phyloP scores from a whole-genome alignment of 768 basidiomycete genomes.

The Russula virescens region DNA sequence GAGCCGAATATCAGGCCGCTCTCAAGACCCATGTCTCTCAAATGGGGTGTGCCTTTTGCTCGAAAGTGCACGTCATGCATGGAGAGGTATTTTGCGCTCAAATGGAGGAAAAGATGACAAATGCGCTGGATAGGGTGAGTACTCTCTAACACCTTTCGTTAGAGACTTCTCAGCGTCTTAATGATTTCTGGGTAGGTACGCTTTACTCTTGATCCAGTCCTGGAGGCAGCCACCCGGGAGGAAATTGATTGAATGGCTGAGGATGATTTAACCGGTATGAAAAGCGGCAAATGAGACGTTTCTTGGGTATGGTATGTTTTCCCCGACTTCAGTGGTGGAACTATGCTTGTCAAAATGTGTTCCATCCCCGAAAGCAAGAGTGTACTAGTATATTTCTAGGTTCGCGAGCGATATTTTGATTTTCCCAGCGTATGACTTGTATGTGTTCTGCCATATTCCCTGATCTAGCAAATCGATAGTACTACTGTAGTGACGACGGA shows the following conservation, averaged over 20 bases:
- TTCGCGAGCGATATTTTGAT: background rate
- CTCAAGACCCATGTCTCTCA: background rate
- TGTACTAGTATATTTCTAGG: background rate
- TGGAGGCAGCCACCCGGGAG: background rate
- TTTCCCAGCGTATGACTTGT: background rate
- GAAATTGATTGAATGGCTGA: background rate
- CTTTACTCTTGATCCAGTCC: background rate
- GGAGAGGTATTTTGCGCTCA: slow-evolving; percentile 2
- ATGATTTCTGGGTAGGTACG: background rate
- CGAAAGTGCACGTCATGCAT: slow-evolving; percentile 5
- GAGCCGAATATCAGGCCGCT: background rate
- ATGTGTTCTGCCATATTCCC: background rate
- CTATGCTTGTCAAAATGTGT: background rate
- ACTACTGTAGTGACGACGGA: too few relatives aligned
- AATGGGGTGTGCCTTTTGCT: slow-evolving; percentile 2
- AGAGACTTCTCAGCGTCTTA: background rate
- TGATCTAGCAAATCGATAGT: background rate
- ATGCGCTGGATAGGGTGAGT: slow-evolving; percentile 7
- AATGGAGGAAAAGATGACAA: background rate
- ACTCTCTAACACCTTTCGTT: background rate
- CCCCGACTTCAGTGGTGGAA: background rate
- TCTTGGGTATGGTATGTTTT: too few relatives aligned
- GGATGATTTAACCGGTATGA: background rate
- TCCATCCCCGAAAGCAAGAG: background rate
- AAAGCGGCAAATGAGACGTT: too few relatives aligned